phyloP scores from a whole-genome alignment of 2,329 filamentous ascomycete species.

The Trichoderma brevicompactum region DNA sequence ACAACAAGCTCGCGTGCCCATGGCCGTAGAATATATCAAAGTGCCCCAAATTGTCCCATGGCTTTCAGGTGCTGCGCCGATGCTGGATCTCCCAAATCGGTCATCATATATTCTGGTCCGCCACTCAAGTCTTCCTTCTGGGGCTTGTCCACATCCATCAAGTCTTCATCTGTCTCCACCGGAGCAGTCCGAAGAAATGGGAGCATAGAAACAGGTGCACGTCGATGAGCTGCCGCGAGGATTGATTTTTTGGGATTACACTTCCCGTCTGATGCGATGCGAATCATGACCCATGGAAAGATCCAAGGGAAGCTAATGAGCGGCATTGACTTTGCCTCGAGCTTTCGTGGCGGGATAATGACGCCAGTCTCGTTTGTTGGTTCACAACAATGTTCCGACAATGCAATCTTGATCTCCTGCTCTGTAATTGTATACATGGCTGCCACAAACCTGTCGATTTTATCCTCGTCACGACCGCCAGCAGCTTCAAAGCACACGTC shows the following conservation, averaged over 20 bases:
- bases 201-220: background rate
- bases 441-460: constrained; percentile 73
- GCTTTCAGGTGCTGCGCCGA: background rate
- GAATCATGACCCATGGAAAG: constrained; percentile 65
- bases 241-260: constrained; percentile 34
- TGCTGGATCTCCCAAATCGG: background rate
- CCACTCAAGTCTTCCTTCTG: background rate
- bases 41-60: background rate
- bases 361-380: constrained; percentile 43
- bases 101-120: no score
- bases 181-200: background rate
- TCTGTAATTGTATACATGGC: constrained; percentile 88
- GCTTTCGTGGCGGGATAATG: constrained; percentile 32
- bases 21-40: no score
- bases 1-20: no score
- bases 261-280: constrained; percentile 39
- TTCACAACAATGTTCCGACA: constrained; percentile 48
- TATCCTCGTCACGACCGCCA: constrained; percentile 60
- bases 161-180: background rate
- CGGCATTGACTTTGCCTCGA: constrained; percentile 62
- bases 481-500: constrained; percentile 67
- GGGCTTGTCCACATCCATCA: background rate
- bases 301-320: constrained; percentile 95
- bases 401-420: constrained; percentile 65
- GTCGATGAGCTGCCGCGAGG: constrained; percentile 30